phyloP scores from a whole-genome alignment of 2,329 filamentous ascomycete genomes.

The Coniochaeta hoffmannii region DNA sequence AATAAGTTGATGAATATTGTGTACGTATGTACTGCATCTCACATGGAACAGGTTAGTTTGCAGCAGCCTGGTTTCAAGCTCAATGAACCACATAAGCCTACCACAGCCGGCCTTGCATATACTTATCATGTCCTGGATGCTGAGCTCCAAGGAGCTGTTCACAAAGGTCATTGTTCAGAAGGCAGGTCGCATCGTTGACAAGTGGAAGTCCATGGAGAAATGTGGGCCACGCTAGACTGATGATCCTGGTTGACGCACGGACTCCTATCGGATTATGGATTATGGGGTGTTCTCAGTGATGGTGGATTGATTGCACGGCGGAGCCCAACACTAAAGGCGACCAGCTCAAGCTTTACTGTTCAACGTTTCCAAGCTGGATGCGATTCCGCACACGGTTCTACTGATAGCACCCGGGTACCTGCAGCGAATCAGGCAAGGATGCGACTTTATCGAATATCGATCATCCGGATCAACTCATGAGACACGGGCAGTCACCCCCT shows the following conservation, averaged over 20 bases:
- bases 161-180: background rate
- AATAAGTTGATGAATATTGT: too few species aligned
- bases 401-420: too few species aligned
- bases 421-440: background rate
- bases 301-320: background rate
- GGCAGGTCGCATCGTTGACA: background rate
- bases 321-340: background rate
- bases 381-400: background rate
- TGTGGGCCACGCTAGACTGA: too few species aligned
- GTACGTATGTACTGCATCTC: too few species aligned
- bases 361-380: background rate
- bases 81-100: too few species aligned
- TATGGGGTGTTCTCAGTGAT: background rate
- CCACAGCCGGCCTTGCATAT: too few species aligned
- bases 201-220: background rate
- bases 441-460: background rate
- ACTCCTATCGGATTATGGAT: background rate
- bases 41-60: too few species aligned
- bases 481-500: background rate
- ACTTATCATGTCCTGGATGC: too few species aligned
- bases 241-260: background rate
- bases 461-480: conserved; percentile 1
- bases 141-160: too few species aligned
- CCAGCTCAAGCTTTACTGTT: background rate
- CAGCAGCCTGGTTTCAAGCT: too few species aligned